Base-by-base conservation (phyloP, 768 basidiomycete genomes). In the Filobasidium floriforme region DNA sequence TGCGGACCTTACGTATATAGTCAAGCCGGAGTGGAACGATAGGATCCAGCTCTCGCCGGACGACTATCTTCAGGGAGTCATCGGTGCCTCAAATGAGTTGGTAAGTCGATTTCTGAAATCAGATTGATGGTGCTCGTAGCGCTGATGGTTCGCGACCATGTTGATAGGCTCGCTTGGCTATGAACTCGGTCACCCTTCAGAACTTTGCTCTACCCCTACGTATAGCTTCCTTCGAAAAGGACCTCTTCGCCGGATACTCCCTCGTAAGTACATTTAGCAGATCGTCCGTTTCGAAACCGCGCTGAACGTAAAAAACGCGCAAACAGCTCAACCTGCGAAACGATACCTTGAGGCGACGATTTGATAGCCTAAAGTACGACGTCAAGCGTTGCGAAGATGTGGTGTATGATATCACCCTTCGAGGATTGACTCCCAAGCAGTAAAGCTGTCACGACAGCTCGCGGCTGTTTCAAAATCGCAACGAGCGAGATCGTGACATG, bases 331-430 rank as follows among this genome's bases (percentile, higher is more conserved):
- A 81, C 63, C 74, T 81, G 18, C 78, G 81, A 66, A 81, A 81
- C 68, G 81, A 81, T 65, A 74, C 76, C 28, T 70, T 81, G 14
- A 66, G 80, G 46, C 75, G 80, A 29, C 73, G 77, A 32, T 81
- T 80, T 66, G 80, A 80, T 71, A 74, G 75, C 22, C 70, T 81
- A 61, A 80, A 81, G 69, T 81, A 81, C 72, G 80, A 81, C 60
- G 70, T 81, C 46, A 80, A 80, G 74, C 69, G 73, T 51, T 77
- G 80, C 41, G 81, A 81, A 63, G 79, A 81, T 69, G 79, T 80
- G 7, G 76, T 80, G n/a, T 80, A 80, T 63, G 79, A 80, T 61
- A 68, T 80, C 61, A 76, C 76, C 1, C 63, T 79, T n/a, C 66
- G 79, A 46, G 77, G 76, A 18, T 66, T 79, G 54, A 72, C 72